Conservation (phyloP, 2,329 filamentous ascomycete genomes). For the Pseudogymnoascus sp. region DNA sequence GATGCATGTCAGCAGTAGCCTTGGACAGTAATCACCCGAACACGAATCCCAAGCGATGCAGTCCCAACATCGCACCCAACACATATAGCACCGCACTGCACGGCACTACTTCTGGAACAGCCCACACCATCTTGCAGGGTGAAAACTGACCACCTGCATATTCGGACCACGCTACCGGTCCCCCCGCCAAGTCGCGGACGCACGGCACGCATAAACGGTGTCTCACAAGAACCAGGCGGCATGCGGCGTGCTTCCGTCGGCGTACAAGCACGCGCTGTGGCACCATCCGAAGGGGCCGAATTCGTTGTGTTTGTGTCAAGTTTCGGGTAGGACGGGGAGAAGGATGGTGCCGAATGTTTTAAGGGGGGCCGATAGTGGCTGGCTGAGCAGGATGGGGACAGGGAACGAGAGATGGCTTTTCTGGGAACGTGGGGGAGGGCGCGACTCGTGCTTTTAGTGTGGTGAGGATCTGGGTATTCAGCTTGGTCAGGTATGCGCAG, state of each 20-base stretch:
- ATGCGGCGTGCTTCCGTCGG: not conserved
- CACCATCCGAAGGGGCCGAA: not conserved
- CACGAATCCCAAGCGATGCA: not conserved
- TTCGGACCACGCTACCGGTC: not conserved
- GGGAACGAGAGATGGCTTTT: not conserved
- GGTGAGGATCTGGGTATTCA: not conserved
- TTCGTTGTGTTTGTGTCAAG: not conserved
- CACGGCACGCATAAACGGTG: not conserved
- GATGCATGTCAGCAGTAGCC: not conserved
- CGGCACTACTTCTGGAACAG: not conserved
- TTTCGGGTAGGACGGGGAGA: not conserved
- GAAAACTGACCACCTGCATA: not conserved
- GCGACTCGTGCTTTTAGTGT: not conserved
- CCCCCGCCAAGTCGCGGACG: conserved; percentile 3
- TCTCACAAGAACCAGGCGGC: not conserved
- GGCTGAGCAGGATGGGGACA: not conserved
- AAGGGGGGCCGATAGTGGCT: not conserved
- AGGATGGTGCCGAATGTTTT: not conserved
- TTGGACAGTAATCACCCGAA: not conserved
- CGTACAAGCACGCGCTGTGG: conserved; percentile 2
- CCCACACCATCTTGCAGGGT: not conserved
- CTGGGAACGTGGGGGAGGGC: not conserved
- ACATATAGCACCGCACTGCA: not conserved
- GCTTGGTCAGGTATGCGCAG: not conserved
- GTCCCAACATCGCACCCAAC: conserved; percentile 1